Evolutionary conservation across 257 asterid genomes (phyloP).

Genomic region (Solanum pennellii): DNA sequence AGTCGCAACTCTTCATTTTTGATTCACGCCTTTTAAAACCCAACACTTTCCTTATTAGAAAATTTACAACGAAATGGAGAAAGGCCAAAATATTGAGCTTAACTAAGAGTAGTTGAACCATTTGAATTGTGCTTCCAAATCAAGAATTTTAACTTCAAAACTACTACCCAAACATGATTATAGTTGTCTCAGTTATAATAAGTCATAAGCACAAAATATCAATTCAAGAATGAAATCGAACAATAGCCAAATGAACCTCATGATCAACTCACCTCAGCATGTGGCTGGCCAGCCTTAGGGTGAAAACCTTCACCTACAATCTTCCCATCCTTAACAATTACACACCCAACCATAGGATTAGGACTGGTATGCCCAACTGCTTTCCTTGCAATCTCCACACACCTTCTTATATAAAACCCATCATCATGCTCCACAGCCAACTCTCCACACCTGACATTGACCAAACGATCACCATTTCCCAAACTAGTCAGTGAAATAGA

Average conservation of each 20-base stretch:
- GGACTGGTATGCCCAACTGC: conserved; percentile 84
- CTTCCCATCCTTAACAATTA: conserved; percentile 69
- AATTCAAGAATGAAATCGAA: background rate
- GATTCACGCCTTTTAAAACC: too few relatives aligned
- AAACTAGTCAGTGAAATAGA: conserved; percentile 15
- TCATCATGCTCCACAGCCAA: conserved; percentile 22
- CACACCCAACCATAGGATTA: conserved; percentile 97
- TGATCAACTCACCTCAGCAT: conserved; percentile 61
- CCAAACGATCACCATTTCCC: conserved; percentile 12
- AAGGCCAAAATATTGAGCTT: background rate
- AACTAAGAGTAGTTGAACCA: background rate
- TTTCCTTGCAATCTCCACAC: conserved; percentile 76
- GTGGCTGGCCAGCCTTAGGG: conserved; percentile 98
- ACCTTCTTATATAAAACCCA: conserved; percentile 65
- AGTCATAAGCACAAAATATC: background rate
- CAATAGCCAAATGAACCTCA: background rate
- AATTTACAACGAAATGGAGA: background rate
- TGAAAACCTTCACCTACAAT: conserved; percentile 92
- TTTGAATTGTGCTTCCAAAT: background rate
- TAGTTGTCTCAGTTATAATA: background rate
- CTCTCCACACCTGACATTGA: conserved; percentile 26
- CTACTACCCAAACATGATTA: background rate
- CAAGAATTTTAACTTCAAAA: background rate
- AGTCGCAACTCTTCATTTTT: too few relatives aligned
- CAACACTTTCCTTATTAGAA: background rate